These are phyloP conservation scores for Fusarium sp. DNA, from an alignment of 2,329 filamentous ascomycete species.

Conservation along the genomic window DNA sequence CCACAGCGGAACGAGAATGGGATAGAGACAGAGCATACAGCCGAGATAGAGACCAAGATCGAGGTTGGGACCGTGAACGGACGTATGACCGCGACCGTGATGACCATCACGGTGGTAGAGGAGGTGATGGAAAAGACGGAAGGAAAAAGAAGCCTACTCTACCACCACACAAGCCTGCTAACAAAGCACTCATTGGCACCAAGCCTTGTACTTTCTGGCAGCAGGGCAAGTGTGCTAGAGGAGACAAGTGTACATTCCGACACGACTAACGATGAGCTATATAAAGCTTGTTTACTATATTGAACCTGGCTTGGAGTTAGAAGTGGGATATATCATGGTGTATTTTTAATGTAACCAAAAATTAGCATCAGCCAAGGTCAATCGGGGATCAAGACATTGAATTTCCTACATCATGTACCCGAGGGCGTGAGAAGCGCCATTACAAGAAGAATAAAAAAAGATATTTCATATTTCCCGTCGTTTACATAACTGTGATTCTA, in stretches of 20 bases:
- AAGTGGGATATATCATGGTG: conserved; percentile 19
- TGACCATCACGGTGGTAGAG: conserved; percentile 44
- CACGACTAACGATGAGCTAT: conserved; percentile 59
- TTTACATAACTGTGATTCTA: background rate
- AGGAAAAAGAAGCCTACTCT: conserved; percentile 54
- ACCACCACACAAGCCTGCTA: conserved; percentile 55
- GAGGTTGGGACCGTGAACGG: conserved; percentile 42
- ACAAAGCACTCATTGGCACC: conserved; percentile 69
- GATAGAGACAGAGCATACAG: conserved; percentile 28
- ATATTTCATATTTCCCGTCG: conserved; percentile 4
- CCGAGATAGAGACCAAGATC: conserved; percentile 46
- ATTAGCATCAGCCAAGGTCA: conserved; percentile 10
- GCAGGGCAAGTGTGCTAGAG: conserved; percentile 76
- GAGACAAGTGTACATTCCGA: conserved; percentile 77
- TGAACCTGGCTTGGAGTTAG: conserved; percentile 16
- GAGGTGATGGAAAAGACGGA: conserved; percentile 49
- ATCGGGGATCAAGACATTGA: background rate
- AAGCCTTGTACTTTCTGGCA: conserved; percentile 76
- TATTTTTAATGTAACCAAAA: conserved; percentile 41
- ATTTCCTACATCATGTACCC: background rate
- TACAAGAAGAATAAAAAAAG: conserved; percentile 15
- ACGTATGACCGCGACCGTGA: conserved; percentile 48
- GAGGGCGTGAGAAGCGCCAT: background rate
- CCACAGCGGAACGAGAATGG: conserved; percentile 47
- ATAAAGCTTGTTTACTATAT: conserved; percentile 7